Conservation (phyloP, 1,139 yeast species). For the Wickerhamiella infanticola region DNA sequence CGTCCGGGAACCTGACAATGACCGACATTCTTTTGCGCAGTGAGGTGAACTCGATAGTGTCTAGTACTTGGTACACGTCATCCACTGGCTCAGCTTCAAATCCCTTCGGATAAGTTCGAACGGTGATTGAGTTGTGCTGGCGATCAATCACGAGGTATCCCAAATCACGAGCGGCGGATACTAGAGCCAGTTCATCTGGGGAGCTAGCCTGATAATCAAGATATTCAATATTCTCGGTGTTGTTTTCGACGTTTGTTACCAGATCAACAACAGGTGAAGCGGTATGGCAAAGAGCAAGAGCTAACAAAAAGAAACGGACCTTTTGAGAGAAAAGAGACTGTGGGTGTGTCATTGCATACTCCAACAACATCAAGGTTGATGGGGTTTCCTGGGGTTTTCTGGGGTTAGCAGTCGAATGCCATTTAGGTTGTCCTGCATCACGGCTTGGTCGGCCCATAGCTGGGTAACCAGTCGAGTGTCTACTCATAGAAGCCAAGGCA, state of each 20-base stretch:
- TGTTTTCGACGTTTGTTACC: slow-evolving; percentile 19
- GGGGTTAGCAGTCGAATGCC: slow-evolving; percentile 27
- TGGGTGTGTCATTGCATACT: slow-evolving; percentile 59
- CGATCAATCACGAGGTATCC: slow-evolving; percentile 72
- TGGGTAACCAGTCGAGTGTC: slow-evolving; percentile 4
- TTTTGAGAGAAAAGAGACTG: slow-evolving; percentile 50
- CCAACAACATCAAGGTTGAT: slow-evolving; percentile 47
- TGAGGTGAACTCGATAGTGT: slow-evolving; percentile 73
- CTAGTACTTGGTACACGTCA: slow-evolving; percentile 60
- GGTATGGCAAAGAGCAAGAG: slow-evolving; percentile 78
- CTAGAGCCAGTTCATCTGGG: slow-evolving; percentile 89
- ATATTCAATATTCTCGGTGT: slow-evolving; percentile 26
- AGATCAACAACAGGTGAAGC: slow-evolving; percentile 53
- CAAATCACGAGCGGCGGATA: slow-evolving; percentile 86
- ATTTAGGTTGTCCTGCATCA: slow-evolving; percentile 14
- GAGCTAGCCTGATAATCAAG: slow-evolving; percentile 83
- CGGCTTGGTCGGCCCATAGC: background rate
- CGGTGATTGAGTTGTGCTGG: slow-evolving; percentile 39
- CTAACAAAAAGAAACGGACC: slow-evolving; percentile 63
- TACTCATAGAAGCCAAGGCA: slow-evolving; percentile 15
- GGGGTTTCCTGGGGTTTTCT: slow-evolving; percentile 25
- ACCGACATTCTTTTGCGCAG: slow-evolving; percentile 89
- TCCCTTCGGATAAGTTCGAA: slow-evolving; percentile 79
- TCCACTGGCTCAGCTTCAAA: slow-evolving; percentile 45
- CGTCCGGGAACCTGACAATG: slow-evolving; percentile 65